These are phyloP conservation scores for Cladosporium sp. DNA, from an alignment of 2,329 filamentous ascomycete genomes.

Conservation along the genomic window DNA sequence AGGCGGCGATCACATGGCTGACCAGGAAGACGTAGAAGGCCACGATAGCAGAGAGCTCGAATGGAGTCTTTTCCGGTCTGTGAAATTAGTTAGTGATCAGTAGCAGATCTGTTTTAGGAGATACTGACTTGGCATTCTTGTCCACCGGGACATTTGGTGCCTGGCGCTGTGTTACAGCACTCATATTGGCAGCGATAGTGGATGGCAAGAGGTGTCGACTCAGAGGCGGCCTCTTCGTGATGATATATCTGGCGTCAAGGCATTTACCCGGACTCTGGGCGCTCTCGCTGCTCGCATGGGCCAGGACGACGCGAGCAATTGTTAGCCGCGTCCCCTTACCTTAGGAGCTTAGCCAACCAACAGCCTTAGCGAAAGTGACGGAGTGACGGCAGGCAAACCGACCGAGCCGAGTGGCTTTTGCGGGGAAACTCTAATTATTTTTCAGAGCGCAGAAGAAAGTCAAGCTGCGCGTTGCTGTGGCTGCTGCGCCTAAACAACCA, in stretches of 20 bases:
- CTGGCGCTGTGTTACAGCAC: background rate
- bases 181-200: background rate
- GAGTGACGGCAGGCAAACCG: background rate
- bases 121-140: background rate
- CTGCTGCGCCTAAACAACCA: background rate
- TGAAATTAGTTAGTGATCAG: background rate
- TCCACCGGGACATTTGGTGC: background rate
- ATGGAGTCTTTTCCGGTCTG: constrained; percentile 20
- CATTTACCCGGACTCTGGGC: constrained; percentile 16
- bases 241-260: constrained; percentile 15
- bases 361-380: background rate
- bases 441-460: constrained; percentile 3
- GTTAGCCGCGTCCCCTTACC: background rate
- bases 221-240: background rate
- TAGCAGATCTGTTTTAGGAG: background rate
- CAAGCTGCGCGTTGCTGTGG: background rate
- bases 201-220: background rate
- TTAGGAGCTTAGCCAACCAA: background rate
- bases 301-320: background rate
- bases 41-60: constrained; percentile 59
- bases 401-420: background rate
- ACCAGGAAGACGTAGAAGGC: constrained; percentile 79
- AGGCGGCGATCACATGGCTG: constrained; percentile 72
- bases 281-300: background rate
- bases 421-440: constrained; percentile 11